These are phyloP conservation scores for Fomitopsis schrenkii DNA, from an alignment of 1,284 basidiomycete genomes.

Conservation along the genomic window DNA sequence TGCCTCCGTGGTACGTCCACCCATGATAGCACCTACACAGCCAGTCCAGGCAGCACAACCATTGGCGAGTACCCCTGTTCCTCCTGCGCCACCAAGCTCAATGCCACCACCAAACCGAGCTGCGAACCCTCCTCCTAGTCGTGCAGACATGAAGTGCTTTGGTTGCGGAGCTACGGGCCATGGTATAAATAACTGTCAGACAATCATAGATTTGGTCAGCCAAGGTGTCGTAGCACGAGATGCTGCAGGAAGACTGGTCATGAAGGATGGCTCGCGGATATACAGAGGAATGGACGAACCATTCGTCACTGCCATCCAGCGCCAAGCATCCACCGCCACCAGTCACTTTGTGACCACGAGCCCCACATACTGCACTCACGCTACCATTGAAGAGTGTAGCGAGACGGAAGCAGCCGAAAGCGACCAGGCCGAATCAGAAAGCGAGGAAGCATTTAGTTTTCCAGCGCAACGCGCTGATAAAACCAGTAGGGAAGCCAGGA, in stretches of 20 bases:
- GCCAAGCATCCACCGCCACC: background rate
- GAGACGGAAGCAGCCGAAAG: background rate
- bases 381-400: background rate
- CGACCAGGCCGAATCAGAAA: background rate
- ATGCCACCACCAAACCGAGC: background rate
- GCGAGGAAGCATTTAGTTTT: background rate
- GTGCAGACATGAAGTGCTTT: background rate
- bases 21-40: background rate
- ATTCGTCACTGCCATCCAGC: background rate
- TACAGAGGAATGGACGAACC: background rate
- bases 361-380: background rate
- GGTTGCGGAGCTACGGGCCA: background rate
- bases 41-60: too few species aligned
- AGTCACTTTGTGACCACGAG: background rate
- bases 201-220: background rate
- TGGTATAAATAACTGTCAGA: background rate
- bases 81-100: too few species aligned
- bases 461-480: background rate
- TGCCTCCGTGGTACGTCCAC: background rate
- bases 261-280: background rate
- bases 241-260: background rate
- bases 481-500: background rate
- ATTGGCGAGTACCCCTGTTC: too few species aligned
- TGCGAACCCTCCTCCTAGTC: background rate
- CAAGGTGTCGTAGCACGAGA: background rate